Conservation (phyloP, 805 yeast species). For the Suhomyces canberraensis region DNA sequence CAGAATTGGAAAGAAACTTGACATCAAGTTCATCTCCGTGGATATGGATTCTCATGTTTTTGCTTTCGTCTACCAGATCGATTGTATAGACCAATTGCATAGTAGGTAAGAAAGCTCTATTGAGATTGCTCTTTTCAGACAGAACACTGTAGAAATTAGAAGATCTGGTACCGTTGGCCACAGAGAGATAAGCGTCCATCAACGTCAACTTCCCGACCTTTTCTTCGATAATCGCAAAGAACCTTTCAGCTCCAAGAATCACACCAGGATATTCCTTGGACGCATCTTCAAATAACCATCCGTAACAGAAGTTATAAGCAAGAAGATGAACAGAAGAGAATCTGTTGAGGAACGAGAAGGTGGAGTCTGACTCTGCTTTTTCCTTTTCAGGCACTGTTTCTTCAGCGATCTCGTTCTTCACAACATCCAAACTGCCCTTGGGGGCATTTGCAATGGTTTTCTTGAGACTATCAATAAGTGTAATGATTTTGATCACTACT, state of each 20-base stretch:
- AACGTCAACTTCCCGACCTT: constrained; percentile 65
- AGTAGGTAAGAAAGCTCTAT: constrained; percentile 66
- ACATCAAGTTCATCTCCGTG: constrained; percentile 72
- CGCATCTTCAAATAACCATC: constrained; percentile 66
- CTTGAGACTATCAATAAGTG: constrained; percentile 21
- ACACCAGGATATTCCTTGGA: constrained; percentile 59
- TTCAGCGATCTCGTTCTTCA: not conserved
- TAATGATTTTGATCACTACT: constrained; percentile 39
- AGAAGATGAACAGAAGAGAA: constrained; percentile 54
- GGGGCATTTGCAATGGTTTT: not conserved
- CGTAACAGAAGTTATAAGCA: constrained; percentile 66
- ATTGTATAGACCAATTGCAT: constrained; percentile 55
- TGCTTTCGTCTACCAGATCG: constrained; percentile 24
- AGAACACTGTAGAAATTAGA: constrained; percentile 46
- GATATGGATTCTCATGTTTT: constrained; percentile 45
- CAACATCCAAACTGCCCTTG: too few relatives aligned
- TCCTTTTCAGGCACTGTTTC: not conserved
- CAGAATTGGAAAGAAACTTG: constrained; percentile 54
- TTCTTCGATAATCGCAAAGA: constrained; percentile 62
- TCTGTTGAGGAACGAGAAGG: constrained; percentile 12
- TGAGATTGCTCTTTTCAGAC: constrained; percentile 47
- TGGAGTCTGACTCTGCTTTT: not conserved
- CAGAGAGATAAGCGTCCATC: constrained; percentile 65
- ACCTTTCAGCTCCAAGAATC: constrained; percentile 72
- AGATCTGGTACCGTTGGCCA: constrained; percentile 59